phyloP scores from a whole-genome alignment of 1,139 yeast genomes.

The Candida dubliniensis region DNA sequence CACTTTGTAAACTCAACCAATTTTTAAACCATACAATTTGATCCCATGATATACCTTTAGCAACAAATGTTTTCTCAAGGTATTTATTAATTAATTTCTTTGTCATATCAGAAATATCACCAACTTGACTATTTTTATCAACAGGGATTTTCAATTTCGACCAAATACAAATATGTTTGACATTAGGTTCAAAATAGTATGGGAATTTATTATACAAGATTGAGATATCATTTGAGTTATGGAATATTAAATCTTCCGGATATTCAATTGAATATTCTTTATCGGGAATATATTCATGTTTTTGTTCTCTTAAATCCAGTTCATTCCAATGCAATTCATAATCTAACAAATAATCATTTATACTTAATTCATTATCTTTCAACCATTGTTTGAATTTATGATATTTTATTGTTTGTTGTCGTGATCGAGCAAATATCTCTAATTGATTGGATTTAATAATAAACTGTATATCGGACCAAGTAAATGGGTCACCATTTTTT shows the following conservation, averaged over 20 bases:
- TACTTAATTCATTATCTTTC: constrained; percentile 23
- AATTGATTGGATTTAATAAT: constrained; percentile 35
- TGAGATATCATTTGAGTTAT: constrained; percentile 25
- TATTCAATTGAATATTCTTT: constrained; percentile 15
- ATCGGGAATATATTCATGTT: constrained; percentile 14
- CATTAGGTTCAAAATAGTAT: constrained; percentile 37
- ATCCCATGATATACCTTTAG: constrained; percentile 35
- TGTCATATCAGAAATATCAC: constrained; percentile 45
- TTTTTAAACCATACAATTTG: constrained; percentile 61
- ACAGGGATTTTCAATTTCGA: constrained; percentile 34
- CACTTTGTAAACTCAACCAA: constrained; percentile 62
- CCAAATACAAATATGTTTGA: constrained; percentile 47
- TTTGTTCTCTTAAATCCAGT: constrained; percentile 24
- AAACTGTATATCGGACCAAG: constrained; percentile 37
- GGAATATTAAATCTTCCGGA: constrained; percentile 17
- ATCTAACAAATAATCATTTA: constrained; percentile 38
- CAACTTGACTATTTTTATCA: constrained; percentile 35
- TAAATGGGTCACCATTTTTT: constrained; percentile 26
- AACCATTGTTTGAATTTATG: constrained; percentile 34
- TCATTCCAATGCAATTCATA: constrained; percentile 40
- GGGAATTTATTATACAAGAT: constrained; percentile 45
- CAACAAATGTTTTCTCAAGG: constrained; percentile 44
- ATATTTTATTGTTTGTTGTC: constrained; percentile 32
- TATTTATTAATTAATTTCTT: constrained; percentile 39
- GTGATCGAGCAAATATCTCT: constrained; percentile 43